Evolutionary conservation across 75 land plant species (phyloP).

Genomic region (Pinus albicaulis): DNA sequence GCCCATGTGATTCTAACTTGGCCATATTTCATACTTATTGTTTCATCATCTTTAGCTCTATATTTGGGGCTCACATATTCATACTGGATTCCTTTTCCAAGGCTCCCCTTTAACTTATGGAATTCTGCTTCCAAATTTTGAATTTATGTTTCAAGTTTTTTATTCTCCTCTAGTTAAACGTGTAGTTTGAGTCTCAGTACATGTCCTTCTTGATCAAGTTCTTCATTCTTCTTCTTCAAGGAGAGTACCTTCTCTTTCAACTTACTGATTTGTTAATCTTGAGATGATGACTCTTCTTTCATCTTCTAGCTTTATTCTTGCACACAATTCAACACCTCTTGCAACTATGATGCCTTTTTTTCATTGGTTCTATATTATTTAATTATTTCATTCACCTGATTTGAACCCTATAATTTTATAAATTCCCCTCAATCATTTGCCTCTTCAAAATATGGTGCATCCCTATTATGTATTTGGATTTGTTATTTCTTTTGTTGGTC

Average conservation of each 20-base stretch:
- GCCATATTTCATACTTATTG: not conserved
- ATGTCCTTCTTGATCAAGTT: constrained; percentile 4
- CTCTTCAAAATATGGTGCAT: constrained; percentile 21
- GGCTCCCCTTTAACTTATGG: not conserved
- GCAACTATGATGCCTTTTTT: constrained; percentile 33
- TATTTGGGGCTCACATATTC: not conserved
- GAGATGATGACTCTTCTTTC: constrained; percentile 16
- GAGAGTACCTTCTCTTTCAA: constrained; percentile 15
- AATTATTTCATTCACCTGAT: constrained; percentile 48
- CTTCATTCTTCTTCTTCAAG: constrained; percentile 1
- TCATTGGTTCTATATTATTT: constrained; percentile 14
- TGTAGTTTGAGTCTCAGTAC: constrained; percentile 5
- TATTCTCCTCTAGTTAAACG: not conserved
- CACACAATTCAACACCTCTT: constrained; percentile 20
- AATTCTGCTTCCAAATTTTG: constrained; percentile 1
- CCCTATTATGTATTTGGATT: constrained; percentile 27
- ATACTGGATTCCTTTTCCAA: constrained; percentile 1
- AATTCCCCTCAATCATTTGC: constrained; percentile 22
- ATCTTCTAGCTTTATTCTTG: constrained; percentile 16
- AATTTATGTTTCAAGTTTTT: not conserved
- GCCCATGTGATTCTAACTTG: too few relatives aligned
- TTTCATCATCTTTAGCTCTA: not conserved
- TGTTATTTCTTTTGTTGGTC: not conserved
- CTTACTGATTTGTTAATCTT: not conserved
- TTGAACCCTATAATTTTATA: constrained; percentile 33